These are phyloP conservation scores for Rubroboletus pulcherrimus DNA, from an alignment of 768 basidiomycete genomes.

Conservation along the genomic window DNA sequence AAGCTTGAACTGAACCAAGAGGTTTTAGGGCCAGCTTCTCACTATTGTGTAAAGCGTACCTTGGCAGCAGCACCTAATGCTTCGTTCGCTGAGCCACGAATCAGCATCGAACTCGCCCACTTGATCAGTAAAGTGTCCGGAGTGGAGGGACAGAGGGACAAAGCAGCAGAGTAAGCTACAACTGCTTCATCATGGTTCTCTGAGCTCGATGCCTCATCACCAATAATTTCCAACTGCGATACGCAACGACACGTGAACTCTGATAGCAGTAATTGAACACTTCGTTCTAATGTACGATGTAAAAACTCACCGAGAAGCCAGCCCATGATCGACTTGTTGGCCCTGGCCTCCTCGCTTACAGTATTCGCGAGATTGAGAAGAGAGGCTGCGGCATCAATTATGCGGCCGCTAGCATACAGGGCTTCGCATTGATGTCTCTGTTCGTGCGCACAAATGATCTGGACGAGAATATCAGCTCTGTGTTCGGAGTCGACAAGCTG, in stretches of 20 bases:
- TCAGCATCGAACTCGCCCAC: background rate
- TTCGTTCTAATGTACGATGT: rapidly evolving
- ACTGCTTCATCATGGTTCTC: background rate
- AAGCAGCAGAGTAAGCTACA: background rate
- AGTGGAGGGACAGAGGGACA: background rate
- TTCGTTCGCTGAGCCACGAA: background rate
- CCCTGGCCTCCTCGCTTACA: too few species aligned
- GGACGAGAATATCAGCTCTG: too few species aligned
- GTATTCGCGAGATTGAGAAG: too few species aligned
- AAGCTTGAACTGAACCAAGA: background rate
- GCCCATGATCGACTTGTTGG: background rate
- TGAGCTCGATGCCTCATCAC: background rate
- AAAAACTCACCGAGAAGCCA: background rate
- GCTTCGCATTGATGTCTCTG: background rate
- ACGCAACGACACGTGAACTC: background rate
- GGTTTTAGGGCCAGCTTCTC: too few species aligned
- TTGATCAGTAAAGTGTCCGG: background rate
- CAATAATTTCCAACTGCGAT: background rate
- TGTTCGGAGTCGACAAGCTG: too few species aligned
- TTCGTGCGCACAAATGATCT: background rate
- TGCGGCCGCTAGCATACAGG: too few species aligned
- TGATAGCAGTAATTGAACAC: background rate
- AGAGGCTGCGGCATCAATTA: too few species aligned
- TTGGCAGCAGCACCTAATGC: background rate
- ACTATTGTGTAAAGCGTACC: background rate